phyloP scores from a whole-genome alignment of 169 alveolate species.

The Plasmodium chabaudi region DNA sequence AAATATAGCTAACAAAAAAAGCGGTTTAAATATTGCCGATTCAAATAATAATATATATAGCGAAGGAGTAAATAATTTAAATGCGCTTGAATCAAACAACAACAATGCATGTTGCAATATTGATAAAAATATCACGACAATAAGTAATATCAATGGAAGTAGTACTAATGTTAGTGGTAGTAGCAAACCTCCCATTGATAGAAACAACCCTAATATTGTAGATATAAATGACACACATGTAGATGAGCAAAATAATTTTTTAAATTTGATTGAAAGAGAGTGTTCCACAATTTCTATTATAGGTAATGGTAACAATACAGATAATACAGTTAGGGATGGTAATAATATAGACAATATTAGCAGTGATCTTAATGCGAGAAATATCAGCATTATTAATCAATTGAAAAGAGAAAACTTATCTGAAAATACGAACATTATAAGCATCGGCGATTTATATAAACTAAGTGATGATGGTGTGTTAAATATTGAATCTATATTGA shows the following conservation, averaged over 20 bases:
- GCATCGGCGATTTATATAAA: constrained; percentile 55
- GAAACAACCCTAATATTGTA: constrained; percentile 2
- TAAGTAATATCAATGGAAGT: background rate
- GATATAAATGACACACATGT: constrained; percentile 22
- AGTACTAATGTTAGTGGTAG: background rate
- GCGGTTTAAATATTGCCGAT: background rate
- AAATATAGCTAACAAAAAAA: background rate
- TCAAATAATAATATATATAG: background rate
- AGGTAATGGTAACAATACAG: background rate
- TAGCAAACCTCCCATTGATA: background rate
- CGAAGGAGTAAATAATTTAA: background rate
- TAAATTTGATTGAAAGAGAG: background rate
- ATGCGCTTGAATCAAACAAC: background rate
- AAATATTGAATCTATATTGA: constrained; percentile 41
- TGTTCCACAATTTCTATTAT: background rate
- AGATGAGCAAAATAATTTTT: constrained; percentile 6
- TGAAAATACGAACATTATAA: constrained; percentile 37
- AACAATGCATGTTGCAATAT: background rate
- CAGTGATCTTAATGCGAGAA: background rate
- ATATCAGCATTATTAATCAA: background rate
- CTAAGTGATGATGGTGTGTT: constrained; percentile 25
- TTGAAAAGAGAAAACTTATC: constrained; percentile 29
- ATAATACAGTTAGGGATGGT: background rate
- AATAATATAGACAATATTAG: constrained; percentile 1
- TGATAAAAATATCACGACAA: background rate